Base-by-base conservation (phyloP, 2,329 filamentous ascomycete genomes). In the Colletotrichum nymphaeae region DNA sequence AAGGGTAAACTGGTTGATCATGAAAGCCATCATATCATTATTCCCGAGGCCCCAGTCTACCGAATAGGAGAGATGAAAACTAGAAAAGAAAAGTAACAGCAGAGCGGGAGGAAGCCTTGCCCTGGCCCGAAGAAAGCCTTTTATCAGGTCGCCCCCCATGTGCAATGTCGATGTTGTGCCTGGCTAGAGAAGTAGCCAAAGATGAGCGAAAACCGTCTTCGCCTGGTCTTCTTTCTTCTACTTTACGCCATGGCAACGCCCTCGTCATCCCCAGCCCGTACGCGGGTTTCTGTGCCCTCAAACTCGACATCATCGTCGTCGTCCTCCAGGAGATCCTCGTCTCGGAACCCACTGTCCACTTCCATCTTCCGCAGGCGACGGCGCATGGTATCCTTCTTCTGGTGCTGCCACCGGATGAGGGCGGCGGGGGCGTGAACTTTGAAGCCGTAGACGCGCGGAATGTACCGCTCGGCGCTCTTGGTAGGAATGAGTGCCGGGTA, bases 361-460 rank as follows among this genome's bases (percentile, higher is more conserved):
- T 92, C 91, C 77, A 93, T 88, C 80, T 89, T 89, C 67, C 89
- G 85, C 75, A 99, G 86, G 55, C 95, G 88, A 67, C 91, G 88
- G 78, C 95, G 92, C 93, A 98, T 95, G 59, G 95, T 92, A 68
- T 96, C 93, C 73, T 95, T 89, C 81, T 94, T 91, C 57, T 88
- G 88, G 80, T 94, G 92, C 84, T 99, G 97, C 97, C 97, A 99
- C 78, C 97, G 91, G 77, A 95, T 92, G 77, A 99, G 87, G 3
- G 96, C 93, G 0, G 97, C 96, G 19, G 93, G 90, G 5, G 95
- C 94, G 84, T 99, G 97, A 6, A 99, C 95, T 80, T 94, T 95
- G 88, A 99, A 99, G 42, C 97, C 97, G 82, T 97, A 99, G 74
- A 97, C 93, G 72, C 94, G 91, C 28, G 97, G 97, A 69, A 96